These are phyloP conservation scores for Lignosus rhinocerotis DNA, from an alignment of 1,284 basidiomycete genomes.

Conservation along the genomic window DNA sequence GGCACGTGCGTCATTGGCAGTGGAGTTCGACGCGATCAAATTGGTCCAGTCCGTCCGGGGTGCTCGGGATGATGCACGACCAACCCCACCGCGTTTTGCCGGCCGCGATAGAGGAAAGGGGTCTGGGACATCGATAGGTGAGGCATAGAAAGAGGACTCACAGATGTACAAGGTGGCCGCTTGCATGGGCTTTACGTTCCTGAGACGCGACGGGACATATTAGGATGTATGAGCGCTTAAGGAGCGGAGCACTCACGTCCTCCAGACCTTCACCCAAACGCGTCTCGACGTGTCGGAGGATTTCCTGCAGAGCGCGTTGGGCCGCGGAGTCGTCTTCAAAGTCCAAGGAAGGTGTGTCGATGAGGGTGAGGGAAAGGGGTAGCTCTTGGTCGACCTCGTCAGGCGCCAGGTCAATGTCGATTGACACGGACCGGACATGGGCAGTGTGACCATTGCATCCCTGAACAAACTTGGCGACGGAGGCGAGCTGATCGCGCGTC, in stretches of 20 bases:
- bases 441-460: conserved; percentile 66
- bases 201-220: conserved; percentile 32
- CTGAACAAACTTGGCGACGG: conserved; percentile 77
- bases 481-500: conserved; percentile 68
- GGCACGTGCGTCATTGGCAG: background rate
- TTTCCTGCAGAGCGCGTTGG: conserved; percentile 61
- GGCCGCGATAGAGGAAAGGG: background rate
- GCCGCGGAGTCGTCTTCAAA: conserved; percentile 58
- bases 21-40: conserved; percentile 1
- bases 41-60: background rate
- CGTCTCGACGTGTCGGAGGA: conserved; percentile 63
- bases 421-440: conserved; percentile 62
- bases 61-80: background rate
- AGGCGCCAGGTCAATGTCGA: conserved; percentile 62
- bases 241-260: conserved; percentile 53
- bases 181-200: conserved; percentile 66
- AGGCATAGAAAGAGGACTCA: conserved; percentile 42
- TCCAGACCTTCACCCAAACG: conserved; percentile 68
- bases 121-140: background rate
- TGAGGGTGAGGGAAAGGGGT: conserved; percentile 62
- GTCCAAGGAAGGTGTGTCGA: conserved; percentile 79
- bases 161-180: conserved; percentile 79
- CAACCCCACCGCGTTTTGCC: background rate
- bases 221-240: conserved; percentile 20
- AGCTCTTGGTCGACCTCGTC: conserved; percentile 38